Evolutionary conservation across 257 asterid genomes (phyloP).

Genomic region (Haberlea rhodopensis): DNA sequence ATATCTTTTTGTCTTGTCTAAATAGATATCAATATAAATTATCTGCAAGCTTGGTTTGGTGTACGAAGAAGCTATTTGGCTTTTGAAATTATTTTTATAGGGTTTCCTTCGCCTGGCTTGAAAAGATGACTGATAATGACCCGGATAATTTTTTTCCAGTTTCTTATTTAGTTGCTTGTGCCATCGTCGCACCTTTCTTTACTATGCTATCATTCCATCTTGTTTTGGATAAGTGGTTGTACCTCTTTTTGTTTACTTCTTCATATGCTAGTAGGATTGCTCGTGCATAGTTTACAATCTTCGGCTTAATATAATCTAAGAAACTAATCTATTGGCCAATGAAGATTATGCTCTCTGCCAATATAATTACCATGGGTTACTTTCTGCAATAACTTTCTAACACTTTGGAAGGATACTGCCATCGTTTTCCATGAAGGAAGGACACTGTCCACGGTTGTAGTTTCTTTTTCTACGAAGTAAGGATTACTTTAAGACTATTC

Average conservation of each 20-base stretch:
- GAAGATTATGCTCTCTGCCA: not conserved
- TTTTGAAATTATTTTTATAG: not conserved
- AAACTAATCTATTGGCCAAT: not conserved
- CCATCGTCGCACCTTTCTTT: not conserved
- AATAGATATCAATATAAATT: no score
- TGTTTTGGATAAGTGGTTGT: conserved; percentile 19
- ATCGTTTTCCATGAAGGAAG: not conserved
- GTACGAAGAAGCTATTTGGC: not conserved
- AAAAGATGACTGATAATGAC: conserved; percentile 10
- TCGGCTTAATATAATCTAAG: no score
- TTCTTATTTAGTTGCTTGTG: conserved; percentile 2
- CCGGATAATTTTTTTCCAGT: not conserved
- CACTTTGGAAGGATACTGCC: not conserved
- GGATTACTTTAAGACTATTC: no score
- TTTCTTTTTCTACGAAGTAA: not conserved
- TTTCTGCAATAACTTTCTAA: not conserved
- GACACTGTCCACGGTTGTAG: not conserved
- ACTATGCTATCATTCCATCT: no score
- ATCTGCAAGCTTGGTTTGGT: no score
- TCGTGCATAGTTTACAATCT: not conserved
- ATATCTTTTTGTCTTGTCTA: not conserved
- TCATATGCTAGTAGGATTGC: not conserved
- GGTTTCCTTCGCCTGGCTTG: not conserved
- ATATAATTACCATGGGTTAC: not conserved
- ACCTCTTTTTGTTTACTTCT: not conserved